These are phyloP conservation scores for Leishmania amazonensis DNA, from an alignment of 208 protist genomes.

Conservation along the genomic window DNA sequence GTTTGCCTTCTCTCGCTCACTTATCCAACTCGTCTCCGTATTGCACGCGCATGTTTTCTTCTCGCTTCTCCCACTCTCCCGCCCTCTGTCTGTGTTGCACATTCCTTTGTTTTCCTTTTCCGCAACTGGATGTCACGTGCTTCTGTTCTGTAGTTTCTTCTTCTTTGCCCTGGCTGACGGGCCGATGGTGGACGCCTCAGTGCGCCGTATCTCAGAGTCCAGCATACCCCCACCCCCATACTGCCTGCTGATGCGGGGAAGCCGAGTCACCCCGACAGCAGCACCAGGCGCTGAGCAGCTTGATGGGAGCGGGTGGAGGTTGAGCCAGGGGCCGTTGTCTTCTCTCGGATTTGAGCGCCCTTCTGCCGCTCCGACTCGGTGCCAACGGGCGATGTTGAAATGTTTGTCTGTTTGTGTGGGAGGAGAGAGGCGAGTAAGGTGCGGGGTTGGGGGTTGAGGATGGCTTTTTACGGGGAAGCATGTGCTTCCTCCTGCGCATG, in stretches of 20 bases:
- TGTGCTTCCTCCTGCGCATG: background rate
- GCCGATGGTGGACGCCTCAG: background rate
- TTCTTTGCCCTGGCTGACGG: background rate
- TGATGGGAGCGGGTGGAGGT: too few species aligned
- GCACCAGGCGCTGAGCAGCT: too few species aligned
- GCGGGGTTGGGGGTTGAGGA: background rate
- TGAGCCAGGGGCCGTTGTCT: background rate
- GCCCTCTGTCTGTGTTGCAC: background rate
- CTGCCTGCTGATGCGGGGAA: too few species aligned
- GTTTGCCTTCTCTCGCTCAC: background rate
- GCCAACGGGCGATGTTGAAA: background rate
- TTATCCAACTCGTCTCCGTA: background rate
- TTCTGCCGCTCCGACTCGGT: background rate
- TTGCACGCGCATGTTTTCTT: background rate
- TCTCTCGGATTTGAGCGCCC: background rate
- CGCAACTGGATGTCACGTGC: background rate
- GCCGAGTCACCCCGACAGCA: too few species aligned
- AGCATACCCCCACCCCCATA: too few species aligned
- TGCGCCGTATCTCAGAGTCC: too few species aligned
- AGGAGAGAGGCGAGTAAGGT: background rate
- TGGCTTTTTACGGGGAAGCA: background rate
- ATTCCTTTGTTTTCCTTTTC: background rate
- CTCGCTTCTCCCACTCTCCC: background rate
- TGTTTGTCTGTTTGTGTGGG: background rate
- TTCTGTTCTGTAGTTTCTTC: background rate